phyloP scores from a whole-genome alignment of 495 filamentous ascomycete genomes.

The Penicillium antarcticum region DNA sequence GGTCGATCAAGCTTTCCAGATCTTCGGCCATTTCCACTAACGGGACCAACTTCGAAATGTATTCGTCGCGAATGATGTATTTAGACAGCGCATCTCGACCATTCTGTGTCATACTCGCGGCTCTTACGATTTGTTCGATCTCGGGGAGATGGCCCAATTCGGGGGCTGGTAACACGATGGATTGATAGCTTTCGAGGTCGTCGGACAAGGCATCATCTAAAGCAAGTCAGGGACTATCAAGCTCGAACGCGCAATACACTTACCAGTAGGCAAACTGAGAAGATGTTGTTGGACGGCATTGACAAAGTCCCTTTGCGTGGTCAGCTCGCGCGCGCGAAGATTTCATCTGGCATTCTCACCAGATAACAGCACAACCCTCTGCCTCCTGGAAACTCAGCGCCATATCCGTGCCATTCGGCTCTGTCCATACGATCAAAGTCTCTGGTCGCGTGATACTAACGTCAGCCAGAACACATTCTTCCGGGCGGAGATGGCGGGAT shows the following conservation, averaged over 20 bases:
- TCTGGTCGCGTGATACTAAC: conserved; percentile 50
- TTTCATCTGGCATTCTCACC: conserved; percentile 50
- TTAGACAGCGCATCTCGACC: conserved; percentile 90
- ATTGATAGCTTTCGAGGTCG: conserved; percentile 69
- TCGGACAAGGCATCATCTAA: conserved; percentile 88
- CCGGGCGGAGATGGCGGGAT: conserved; percentile 12
- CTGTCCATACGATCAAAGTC: conserved; percentile 97
- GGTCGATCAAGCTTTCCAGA: conserved; percentile 76
- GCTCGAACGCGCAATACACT: conserved; percentile 3
- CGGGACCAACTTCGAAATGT: conserved; percentile 83
- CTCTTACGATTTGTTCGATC: conserved; percentile 76
- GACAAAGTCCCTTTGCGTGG: conserved; percentile 78
- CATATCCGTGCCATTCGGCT: conserved; percentile 86
- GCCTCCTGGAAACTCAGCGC: conserved; percentile 97
- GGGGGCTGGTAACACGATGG: conserved; percentile 72
- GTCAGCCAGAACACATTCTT: conserved; percentile 19
- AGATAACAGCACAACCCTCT: conserved; percentile 89
- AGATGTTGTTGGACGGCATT: conserved; percentile 74
- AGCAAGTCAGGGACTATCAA: conserved; percentile 1
- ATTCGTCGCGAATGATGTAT: conserved; percentile 77
- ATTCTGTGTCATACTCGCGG: conserved; percentile 64
- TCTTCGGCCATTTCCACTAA: conserved; percentile 85
- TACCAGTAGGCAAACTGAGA: conserved; percentile 48
- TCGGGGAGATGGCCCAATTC: conserved; percentile 77
- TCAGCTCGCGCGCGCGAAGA: conserved; percentile 8